These are phyloP conservation scores for Cephaloascus albidus DNA, from an alignment of 805 yeast genomes.

Conservation along the genomic window DNA sequence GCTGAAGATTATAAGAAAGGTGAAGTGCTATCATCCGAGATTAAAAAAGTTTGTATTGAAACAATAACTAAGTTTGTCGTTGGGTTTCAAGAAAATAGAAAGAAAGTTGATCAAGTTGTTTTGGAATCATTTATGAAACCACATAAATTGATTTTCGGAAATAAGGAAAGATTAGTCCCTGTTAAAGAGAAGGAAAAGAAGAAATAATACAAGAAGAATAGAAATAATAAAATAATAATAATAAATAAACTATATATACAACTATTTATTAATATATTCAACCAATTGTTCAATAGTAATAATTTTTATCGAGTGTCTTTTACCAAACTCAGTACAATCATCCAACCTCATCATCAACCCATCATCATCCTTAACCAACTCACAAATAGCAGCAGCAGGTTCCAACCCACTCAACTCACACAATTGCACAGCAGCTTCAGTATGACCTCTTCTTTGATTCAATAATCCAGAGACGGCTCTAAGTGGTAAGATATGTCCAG, in stretches of 20 bases:
- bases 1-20: slow-evolving; percentile 67
- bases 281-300: slow-evolving; percentile 73
- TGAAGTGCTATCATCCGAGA: slow-evolving; percentile 82
- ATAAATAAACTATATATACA: too few species aligned
- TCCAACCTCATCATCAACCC: slow-evolving; percentile 93
- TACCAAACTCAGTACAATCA: slow-evolving; percentile 70
- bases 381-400: slow-evolving; percentile 91
- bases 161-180: slow-evolving; percentile 65
- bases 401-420: slow-evolving; percentile 66
- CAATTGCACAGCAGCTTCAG: slow-evolving; percentile 93
- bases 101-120: slow-evolving; percentile 48
- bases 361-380: slow-evolving; percentile 84
- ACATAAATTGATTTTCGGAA: slow-evolving; percentile 71
- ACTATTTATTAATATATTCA: slow-evolving; percentile 32
- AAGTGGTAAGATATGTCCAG: slow-evolving; percentile 92
- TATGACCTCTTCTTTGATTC: slow-evolving; percentile 81
- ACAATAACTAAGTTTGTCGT: slow-evolving; percentile 71
- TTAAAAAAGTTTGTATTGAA: slow-evolving; percentile 81
- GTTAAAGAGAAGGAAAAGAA: slow-evolving; percentile 46
- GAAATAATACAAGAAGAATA: slow-evolving; percentile 2
- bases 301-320: slow-evolving; percentile 52
- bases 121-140: slow-evolving; percentile 73
- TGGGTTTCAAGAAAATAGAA: slow-evolving; percentile 75
- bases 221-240: too few species aligned
- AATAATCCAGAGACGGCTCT: slow-evolving; percentile 86